Percentiles rank a stretch among this genome's conserved stretches.
Conservation (phyloP, 495 filamentous ascomycete genomes). For the Cetradonia linearis region DNA sequence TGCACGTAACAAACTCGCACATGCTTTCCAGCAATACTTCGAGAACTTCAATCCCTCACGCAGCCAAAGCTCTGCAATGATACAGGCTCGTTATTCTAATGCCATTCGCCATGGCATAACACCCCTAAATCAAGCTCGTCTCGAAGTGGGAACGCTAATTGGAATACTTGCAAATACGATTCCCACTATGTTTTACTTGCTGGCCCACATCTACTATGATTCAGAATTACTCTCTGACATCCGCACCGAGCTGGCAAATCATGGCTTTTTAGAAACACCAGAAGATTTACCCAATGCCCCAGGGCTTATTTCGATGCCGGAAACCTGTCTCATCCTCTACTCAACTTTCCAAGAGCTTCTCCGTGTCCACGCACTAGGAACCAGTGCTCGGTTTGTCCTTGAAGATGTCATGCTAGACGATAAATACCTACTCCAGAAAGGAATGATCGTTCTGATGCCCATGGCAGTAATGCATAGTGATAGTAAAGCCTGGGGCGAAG, state of each 20-base stretch:
- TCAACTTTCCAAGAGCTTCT: slow-evolving; percentile 20
- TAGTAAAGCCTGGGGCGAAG: slow-evolving; percentile 17
- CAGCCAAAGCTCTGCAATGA: slow-evolving; percentile 13
- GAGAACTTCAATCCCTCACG: background rate
- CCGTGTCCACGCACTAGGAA: slow-evolving; percentile 13
- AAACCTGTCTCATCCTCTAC: slow-evolving; percentile 12
- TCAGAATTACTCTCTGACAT: slow-evolving; percentile 19
- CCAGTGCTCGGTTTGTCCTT: slow-evolving; percentile 17
- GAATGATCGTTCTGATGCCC: slow-evolving; percentile 19
- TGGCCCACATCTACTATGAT: slow-evolving; percentile 22
- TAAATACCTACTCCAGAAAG: slow-evolving; percentile 24
- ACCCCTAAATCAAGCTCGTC: slow-evolving; percentile 1
- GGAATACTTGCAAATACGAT: slow-evolving; percentile 17
- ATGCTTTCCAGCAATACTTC: slow-evolving; percentile 34
- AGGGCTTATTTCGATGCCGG: background rate
- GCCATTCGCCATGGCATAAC: slow-evolving; percentile 16
- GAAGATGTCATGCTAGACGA: slow-evolving; percentile 23
- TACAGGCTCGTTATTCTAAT: slow-evolving; percentile 11
- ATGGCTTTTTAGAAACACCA: background rate
- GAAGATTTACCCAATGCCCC: background rate
- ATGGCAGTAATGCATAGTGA: slow-evolving; percentile 19
- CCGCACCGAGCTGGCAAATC: slow-evolving; percentile 15
- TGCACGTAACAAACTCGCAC: slow-evolving; percentile 33
- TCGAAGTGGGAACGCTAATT: slow-evolving; percentile 13
- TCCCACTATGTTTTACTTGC: slow-evolving; percentile 21